Conservation (phyloP, 2,329 filamentous ascomycete genomes). For the Penicillium corylophilum region DNA sequence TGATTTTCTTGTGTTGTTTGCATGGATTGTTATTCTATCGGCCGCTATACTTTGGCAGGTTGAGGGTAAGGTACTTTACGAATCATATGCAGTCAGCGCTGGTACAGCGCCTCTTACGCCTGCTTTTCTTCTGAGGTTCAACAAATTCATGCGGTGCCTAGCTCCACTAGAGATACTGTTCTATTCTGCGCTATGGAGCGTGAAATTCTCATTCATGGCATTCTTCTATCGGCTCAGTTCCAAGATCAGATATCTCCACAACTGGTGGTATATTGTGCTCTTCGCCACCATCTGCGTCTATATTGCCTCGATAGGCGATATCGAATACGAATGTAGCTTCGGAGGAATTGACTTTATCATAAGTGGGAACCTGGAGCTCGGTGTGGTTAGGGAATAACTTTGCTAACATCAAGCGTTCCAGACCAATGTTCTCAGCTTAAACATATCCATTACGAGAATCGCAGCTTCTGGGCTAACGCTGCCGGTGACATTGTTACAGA, state of each 20-base stretch:
- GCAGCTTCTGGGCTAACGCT: conserved; percentile 15
- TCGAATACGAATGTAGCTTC: conserved; percentile 19
- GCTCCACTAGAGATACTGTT: conserved; percentile 17
- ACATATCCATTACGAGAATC: conserved; percentile 18
- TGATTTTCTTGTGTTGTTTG: conserved; percentile 12
- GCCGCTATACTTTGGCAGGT: conserved; percentile 18
- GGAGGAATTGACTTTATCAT: conserved; percentile 11
- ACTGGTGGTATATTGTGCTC: conserved; percentile 20
- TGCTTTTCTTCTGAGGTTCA: not conserved
- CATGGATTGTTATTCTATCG: conserved; percentile 18
- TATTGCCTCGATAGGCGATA: conserved; percentile 13
- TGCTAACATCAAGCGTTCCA: not conserved
- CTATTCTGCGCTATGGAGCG: conserved; percentile 15
- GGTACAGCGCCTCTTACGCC: conserved; percentile 4
- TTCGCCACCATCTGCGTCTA: conserved; percentile 9
- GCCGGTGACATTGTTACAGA: conserved; percentile 18
- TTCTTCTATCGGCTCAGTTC: conserved; percentile 18
- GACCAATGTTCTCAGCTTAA: conserved; percentile 9
- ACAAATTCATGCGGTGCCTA: conserved; percentile 6
- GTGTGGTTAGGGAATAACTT: not conserved
- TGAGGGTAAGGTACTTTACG: conserved; percentile 10
- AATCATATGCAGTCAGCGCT: conserved; percentile 7
- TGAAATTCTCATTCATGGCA: conserved; percentile 20
- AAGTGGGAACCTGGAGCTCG: conserved; percentile 4
- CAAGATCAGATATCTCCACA: conserved; percentile 12